Evolutionary conservation across 2,329 filamentous ascomycete species (phyloP), one percentile per base, ranked within the genome.

Genomic region (Aureobasidium vineae): DNA sequence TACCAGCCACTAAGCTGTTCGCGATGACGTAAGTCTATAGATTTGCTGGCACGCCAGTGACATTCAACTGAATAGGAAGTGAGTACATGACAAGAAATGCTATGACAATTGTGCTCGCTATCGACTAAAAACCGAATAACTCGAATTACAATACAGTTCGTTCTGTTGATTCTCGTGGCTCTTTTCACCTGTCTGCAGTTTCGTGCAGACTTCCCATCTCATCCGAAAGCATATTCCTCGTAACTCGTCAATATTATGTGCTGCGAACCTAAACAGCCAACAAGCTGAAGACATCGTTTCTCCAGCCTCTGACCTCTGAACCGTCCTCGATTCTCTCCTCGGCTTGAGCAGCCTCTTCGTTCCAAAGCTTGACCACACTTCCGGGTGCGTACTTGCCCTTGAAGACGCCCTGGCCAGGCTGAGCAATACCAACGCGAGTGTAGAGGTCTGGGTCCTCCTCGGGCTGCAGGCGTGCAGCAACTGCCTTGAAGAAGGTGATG

Each of bases 351-450:
- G 86, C 92, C 78, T 96, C 90, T 70, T 92, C 88, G 70, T 94
- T 86, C 91, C 92, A 97, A n/a, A 96, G 77, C 78, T 90, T 92
- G 61, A 95, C 90, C 31, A 97, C 80, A 76, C 92, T 97, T 0
- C 92, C 93, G 0, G 94, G 94, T 0, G 94, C 89, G 78, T 97
- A 97, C 1, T 92, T 85, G 4, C 90, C 91, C 71, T 87, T 87
- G 80, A 98, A 98, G 0, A 94, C 82, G 36, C 86, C 85, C 70
- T 82, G 80, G 19, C 83, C 80, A 0, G 84, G 85, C 33, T 85
- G 81, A 52, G 85, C 84, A 11, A 96, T 79, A 1, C 92, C 92
- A 19, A 96, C 80, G 2, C 90, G 81, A 1, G 88, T 83, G 70
- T 95, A 89, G 0, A 96, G 71, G 75, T 96, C 90, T 1, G 91